Percentiles rank a stretch among this genome's conserved stretches.
These are phyloP conservation scores for Metschnikowia amazonensis DNA, from an alignment of 805 yeast genomes.

Conservation along the genomic window DNA sequence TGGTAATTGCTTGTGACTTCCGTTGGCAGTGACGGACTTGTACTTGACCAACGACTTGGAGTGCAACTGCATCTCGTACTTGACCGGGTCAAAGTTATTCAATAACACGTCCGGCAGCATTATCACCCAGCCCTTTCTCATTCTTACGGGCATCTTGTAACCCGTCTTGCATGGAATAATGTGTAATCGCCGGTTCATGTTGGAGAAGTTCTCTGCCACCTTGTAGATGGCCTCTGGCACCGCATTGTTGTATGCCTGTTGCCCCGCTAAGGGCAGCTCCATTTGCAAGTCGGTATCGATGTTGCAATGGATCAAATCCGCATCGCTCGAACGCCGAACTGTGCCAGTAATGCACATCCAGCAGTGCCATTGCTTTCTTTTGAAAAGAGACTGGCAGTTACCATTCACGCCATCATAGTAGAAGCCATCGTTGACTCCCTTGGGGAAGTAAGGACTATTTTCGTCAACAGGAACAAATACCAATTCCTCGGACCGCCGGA, in stretches of 20 bases:
- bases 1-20: constrained; percentile 34
- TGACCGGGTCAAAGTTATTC: constrained; percentile 53
- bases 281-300: constrained; percentile 84
- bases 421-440: constrained; percentile 35
- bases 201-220: constrained; percentile 85
- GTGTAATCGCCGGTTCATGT: constrained; percentile 77
- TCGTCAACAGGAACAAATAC: constrained; percentile 73
- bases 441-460: constrained; percentile 62
- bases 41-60: constrained; percentile 29
- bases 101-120: constrained; percentile 78
- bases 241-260: constrained; percentile 19
- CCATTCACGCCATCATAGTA: constrained; percentile 15
- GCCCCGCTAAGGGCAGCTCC: constrained; percentile 35
- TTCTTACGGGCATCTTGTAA: constrained; percentile 54
- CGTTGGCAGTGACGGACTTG: constrained; percentile 14
- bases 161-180: constrained; percentile 76
- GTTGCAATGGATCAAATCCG: constrained; percentile 84
- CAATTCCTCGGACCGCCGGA: constrained; percentile 85
- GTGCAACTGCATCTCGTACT: constrained; percentile 30
- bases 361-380: constrained; percentile 89
- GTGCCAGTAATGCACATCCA: constrained; percentile 98
- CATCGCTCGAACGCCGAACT: constrained; percentile 78
- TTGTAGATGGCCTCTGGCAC: constrained; percentile 71
- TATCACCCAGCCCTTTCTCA: constrained; percentile 88
- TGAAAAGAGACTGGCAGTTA: constrained; percentile 40